These are phyloP conservation scores for Cytospora piceae DNA, from an alignment of 2,329 filamentous ascomycete genomes.

Conservation along the genomic window DNA sequence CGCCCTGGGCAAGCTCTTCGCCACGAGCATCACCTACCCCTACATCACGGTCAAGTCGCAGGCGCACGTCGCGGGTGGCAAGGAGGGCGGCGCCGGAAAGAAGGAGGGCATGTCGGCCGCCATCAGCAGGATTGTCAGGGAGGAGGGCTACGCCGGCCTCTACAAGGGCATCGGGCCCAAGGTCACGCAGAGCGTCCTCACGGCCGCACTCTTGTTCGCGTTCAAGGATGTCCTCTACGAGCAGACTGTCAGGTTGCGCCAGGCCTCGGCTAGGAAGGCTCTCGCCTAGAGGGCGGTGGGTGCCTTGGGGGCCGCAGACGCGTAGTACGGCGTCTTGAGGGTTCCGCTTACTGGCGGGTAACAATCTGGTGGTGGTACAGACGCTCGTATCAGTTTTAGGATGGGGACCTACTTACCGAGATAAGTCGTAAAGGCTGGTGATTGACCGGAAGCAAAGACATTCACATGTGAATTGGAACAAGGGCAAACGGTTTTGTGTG, in stretches of 20 bases:
- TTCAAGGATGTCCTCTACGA: conserved; percentile 98
- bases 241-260: conserved; percentile 70
- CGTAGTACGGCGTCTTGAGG: background rate
- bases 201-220: conserved; percentile 92
- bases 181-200: conserved; percentile 94
- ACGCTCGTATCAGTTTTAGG: background rate
- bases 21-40: conserved; percentile 92
- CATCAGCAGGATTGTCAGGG: conserved; percentile 76
- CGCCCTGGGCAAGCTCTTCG: conserved; percentile 90
- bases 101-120: conserved; percentile 81
- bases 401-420: background rate
- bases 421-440: background rate
- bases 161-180: conserved; percentile 97
- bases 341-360: background rate
- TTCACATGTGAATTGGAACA: background rate
- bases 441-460: background rate
- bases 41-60: conserved; percentile 99
- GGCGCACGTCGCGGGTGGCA: conserved; percentile 82
- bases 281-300: background rate
- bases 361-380: background rate
- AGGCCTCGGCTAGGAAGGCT: conserved; percentile 46
- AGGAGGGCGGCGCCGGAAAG: conserved; percentile 64
- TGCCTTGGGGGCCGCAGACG: background rate
- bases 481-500: background rate
- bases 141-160: conserved; percentile 89